A percentile compares a stretch with the other conserved stretches of the same genome.
Evolutionary conservation across 2,329 filamentous ascomycete species (phyloP).

Genomic region (Ciborinia camelliae): DNA sequence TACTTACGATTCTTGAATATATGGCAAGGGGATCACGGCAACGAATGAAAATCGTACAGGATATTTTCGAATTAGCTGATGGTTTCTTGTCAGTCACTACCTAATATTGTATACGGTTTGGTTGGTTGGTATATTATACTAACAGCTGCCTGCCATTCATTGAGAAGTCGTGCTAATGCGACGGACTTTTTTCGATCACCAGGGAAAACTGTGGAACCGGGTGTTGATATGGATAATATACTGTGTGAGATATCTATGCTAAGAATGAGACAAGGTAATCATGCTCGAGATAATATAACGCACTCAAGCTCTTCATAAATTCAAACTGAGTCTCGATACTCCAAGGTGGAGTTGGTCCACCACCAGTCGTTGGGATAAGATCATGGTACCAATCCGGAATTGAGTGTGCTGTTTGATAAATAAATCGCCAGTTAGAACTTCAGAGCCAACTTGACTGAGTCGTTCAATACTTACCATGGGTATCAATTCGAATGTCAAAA

Average conservation of each 20-base stretch:
- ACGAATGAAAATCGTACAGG: conserved; percentile 2
- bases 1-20: conserved; percentile 4
- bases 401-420: neutral
- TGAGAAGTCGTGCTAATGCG: conserved; percentile 1
- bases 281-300: neutral
- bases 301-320: conserved; percentile 9
- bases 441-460: neutral
- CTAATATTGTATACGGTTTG: too few relatives aligned
- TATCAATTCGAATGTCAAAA: neutral
- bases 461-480: neutral
- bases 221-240: conserved; percentile 4
- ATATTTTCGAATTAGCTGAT: conserved; percentile 1
- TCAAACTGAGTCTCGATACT: neutral
- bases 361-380: neutral
- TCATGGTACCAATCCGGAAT: conserved; percentile 3
- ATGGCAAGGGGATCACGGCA: conserved; percentile 3
- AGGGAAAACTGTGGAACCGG: neutral
- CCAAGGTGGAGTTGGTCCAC: neutral
- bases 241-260: conserved; percentile 8
- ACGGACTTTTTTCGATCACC: neutral
- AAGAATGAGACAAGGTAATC: neutral
- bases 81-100: neutral
- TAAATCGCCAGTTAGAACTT: neutral
- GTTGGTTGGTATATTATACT: neutral
- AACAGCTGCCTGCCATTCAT: conserved; percentile 8